Evolutionary conservation across 1,139 yeast species (phyloP).

Genomic region (Saccharomyces hybrid): DNA sequence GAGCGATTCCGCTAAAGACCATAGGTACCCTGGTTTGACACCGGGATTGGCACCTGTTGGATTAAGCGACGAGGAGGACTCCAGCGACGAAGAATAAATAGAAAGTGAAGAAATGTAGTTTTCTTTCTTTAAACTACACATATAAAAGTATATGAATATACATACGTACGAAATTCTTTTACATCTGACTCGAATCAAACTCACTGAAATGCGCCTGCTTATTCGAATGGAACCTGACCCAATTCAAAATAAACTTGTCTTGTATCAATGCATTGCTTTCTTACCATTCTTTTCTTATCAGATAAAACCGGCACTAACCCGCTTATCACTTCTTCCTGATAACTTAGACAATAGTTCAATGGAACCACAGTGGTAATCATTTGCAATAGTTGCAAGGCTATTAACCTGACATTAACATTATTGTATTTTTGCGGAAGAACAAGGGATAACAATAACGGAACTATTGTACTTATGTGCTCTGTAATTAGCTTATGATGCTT

Average conservation of each 20-base stretch:
- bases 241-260: slow-evolving; percentile 66
- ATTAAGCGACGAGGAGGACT: slow-evolving; percentile 40
- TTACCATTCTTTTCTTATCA: slow-evolving; percentile 65
- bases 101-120: not conserved
- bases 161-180: not conserved
- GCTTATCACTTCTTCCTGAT: slow-evolving; percentile 43
- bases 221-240: slow-evolving; percentile 32
- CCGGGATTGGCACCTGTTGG: slow-evolving; percentile 93
- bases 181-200: not conserved
- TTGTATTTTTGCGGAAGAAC: slow-evolving; percentile 28
- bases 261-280: slow-evolving; percentile 70
- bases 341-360: slow-evolving; percentile 44
- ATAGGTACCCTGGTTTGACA: slow-evolving; percentile 60
- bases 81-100: slow-evolving; percentile 24
- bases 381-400: slow-evolving; percentile 51
- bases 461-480: slow-evolving; percentile 47
- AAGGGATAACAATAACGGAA: slow-evolving; percentile 47
- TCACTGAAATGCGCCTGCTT: not conserved
- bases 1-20: slow-evolving; percentile 18
- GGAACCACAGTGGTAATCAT: slow-evolving; percentile 37
- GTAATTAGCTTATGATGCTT: slow-evolving; percentile 47
- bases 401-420: slow-evolving; percentile 44
- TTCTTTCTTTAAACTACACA: not conserved
- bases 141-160: not conserved
- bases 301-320: slow-evolving; percentile 52